Evolutionary conservation across 495 filamentous ascomycete species (phyloP).

Genomic region (Podospora fimiseda): DNA sequence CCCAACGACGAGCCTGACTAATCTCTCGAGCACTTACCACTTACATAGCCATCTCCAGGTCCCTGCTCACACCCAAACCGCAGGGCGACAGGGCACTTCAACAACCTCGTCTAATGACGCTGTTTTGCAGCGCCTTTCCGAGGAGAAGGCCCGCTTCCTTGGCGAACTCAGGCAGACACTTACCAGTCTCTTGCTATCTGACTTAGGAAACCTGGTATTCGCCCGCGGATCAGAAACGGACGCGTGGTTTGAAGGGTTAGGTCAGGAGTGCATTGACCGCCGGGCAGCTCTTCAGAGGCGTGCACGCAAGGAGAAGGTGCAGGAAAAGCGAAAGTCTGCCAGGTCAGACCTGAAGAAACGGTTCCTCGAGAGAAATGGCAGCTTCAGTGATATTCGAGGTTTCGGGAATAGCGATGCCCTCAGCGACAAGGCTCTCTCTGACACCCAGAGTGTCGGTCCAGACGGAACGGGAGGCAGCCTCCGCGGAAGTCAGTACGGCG

Average conservation of each 20-base stretch:
- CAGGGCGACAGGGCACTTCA: conserved; percentile 45
- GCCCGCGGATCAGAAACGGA: conserved; percentile 88
- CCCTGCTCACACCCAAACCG: conserved; percentile 36
- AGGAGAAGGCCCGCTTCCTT: conserved; percentile 60
- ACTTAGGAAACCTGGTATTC: conserved; percentile 80
- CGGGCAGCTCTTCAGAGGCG: conserved; percentile 58
- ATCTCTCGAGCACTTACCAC: conserved; percentile 40
- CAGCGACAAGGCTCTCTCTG: conserved; percentile 24
- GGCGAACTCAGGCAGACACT: conserved; percentile 70
- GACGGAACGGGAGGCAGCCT: conserved; percentile 27
- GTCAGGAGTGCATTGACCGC: conserved; percentile 69
- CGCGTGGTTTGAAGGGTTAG: conserved; percentile 73
- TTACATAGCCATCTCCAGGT: conserved; percentile 34
- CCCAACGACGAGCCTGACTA: conserved; percentile 49
- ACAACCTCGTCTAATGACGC: conserved; percentile 53
- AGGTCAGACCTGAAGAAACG: conserved; percentile 38
- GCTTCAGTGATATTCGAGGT: conserved; percentile 44
- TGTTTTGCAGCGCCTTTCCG: conserved; percentile 44
- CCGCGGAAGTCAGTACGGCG: conserved; percentile 13
- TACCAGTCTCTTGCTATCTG: conserved; percentile 80
- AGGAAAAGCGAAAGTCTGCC: conserved; percentile 41
- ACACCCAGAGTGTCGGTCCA: conserved; percentile 24
- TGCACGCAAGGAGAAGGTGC: conserved; percentile 30
- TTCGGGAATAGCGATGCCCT: conserved; percentile 30
- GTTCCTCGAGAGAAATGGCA: conserved; percentile 54